A percentile compares a stretch with the other conserved stretches of the same genome.
Evolutionary conservation across 352 stramenopile genomes (phyloP).

Genomic region (Phytopythium cucurbitacearum): DNA sequence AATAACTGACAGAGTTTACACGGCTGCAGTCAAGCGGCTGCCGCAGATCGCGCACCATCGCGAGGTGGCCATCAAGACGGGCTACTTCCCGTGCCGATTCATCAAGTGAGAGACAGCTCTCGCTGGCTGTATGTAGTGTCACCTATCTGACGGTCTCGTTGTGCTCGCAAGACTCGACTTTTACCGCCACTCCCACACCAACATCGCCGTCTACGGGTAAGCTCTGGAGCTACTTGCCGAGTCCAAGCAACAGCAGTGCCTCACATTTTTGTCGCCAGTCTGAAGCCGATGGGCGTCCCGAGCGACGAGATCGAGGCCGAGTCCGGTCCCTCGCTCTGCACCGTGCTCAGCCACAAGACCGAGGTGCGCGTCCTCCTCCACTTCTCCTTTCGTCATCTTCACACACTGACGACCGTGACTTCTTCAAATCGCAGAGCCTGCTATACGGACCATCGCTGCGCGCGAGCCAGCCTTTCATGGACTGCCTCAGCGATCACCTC

Average conservation of each 20-base stretch:
- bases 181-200: constrained; percentile 39
- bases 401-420: not conserved
- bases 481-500: constrained; percentile 39
- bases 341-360: constrained; percentile 55
- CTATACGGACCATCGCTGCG: constrained; percentile 44
- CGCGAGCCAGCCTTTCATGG: constrained; percentile 46
- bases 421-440: constrained; percentile 20
- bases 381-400: not conserved
- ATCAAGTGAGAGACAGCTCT: constrained; percentile 22
- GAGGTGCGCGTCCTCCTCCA: constrained; percentile 21
- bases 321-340: constrained; percentile 49
- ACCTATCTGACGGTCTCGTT: not conserved
- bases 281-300: constrained; percentile 39
- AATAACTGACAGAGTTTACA: not conserved
- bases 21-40: constrained; percentile 35
- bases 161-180: constrained; percentile 40
- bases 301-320: constrained; percentile 53
- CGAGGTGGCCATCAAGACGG: constrained; percentile 46
- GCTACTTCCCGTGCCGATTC: constrained; percentile 66
- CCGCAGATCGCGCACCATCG: constrained; percentile 51
- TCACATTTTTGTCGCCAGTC: constrained; percentile 12
- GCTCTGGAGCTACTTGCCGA: not conserved
- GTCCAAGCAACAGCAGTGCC: too few relatives aligned
- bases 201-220: constrained; percentile 63
- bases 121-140: not conserved